phyloP scores from a whole-genome alignment of 805 yeast genomes.

The Priceomyces fermenticarens region DNA sequence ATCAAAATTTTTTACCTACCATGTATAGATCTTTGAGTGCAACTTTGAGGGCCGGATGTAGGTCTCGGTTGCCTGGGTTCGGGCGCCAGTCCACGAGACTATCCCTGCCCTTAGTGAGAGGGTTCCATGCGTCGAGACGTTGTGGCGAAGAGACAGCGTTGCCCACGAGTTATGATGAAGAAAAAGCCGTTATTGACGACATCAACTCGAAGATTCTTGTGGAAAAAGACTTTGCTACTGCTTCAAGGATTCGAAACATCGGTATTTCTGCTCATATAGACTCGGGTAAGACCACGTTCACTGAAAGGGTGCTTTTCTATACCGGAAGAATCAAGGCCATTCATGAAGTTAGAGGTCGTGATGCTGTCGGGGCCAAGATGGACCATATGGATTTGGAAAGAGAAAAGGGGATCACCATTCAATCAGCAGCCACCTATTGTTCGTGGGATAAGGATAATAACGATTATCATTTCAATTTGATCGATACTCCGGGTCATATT shows the following conservation, averaged over 20 bases:
- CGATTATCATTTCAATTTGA: constrained; percentile 84
- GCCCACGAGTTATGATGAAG: constrained; percentile 64
- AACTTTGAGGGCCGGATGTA: too few relatives aligned
- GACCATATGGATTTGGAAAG: constrained; percentile 98
- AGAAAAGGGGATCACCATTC: constrained; percentile 98
- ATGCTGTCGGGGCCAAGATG: constrained; percentile 98
- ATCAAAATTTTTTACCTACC: too few relatives aligned
- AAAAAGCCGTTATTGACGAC: constrained; percentile 63
- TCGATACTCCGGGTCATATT: constrained; percentile 98
- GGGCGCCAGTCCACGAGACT: too few relatives aligned
- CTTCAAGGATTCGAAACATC: constrained; percentile 76
- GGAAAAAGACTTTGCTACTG: constrained; percentile 49
- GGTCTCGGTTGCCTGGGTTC: too few relatives aligned
- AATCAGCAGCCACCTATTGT: constrained; percentile 98
- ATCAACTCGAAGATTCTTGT: constrained; percentile 44
- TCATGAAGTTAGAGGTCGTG: constrained; percentile 96
- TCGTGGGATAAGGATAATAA: constrained; percentile 79
- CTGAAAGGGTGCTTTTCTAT: constrained; percentile 93
- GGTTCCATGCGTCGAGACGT: too few relatives aligned
- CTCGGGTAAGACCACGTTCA: constrained; percentile 96
- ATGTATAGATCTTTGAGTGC: too few relatives aligned
- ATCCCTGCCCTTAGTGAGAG: too few relatives aligned
- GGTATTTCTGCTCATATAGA: constrained; percentile 98
- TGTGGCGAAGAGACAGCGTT: constrained; percentile 5
- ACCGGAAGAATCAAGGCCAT: constrained; percentile 97